phyloP scores from a whole-genome alignment of 1,139 yeast genomes.

The Taphrina flavorubra region DNA sequence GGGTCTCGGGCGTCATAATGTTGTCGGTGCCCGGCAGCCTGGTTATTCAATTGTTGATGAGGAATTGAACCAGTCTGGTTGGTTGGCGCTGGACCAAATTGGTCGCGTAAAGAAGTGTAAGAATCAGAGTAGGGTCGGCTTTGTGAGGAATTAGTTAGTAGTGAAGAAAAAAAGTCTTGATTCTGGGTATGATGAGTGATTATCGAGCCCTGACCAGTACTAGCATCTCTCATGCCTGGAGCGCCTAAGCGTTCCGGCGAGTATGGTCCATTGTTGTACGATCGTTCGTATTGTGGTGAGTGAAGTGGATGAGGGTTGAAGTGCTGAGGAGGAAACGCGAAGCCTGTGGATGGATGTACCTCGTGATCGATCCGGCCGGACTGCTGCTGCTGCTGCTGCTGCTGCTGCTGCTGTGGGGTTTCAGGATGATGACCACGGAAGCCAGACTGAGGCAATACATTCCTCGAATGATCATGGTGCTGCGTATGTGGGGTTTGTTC shows the following conservation, averaged over 20 bases:
- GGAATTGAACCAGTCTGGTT: not conserved
- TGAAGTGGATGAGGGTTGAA: not conserved
- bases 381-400: not conserved
- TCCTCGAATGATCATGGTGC: not conserved
- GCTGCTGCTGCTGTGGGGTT: not conserved
- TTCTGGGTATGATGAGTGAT: slow-evolving; percentile 34
- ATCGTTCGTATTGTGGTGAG: slow-evolving; percentile 5
- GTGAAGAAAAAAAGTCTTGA: slow-evolving; percentile 36
- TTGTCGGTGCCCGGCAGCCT: not conserved
- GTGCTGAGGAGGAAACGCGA: slow-evolving; percentile 1
- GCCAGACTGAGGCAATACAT: slow-evolving; percentile 1
- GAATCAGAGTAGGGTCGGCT: not conserved
- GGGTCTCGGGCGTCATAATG: slow-evolving; percentile 1
- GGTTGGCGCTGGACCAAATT: not conserved
- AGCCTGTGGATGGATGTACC: not conserved
- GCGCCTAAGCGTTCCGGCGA: not conserved
- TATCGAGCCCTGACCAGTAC: slow-evolving; percentile 10
- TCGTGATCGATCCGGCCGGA: not conserved
- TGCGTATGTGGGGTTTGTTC: not conserved
- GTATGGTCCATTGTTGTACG: slow-evolving; percentile 3
- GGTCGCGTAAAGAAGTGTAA: not conserved
- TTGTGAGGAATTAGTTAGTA: slow-evolving; percentile 14
- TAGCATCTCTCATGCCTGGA: slow-evolving; percentile 28
- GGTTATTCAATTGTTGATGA: not conserved
- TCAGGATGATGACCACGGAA: slow-evolving; percentile 1